phyloP scores from a whole-genome alignment of 139 green algal genomes.

The Eudorina sp. region DNA sequence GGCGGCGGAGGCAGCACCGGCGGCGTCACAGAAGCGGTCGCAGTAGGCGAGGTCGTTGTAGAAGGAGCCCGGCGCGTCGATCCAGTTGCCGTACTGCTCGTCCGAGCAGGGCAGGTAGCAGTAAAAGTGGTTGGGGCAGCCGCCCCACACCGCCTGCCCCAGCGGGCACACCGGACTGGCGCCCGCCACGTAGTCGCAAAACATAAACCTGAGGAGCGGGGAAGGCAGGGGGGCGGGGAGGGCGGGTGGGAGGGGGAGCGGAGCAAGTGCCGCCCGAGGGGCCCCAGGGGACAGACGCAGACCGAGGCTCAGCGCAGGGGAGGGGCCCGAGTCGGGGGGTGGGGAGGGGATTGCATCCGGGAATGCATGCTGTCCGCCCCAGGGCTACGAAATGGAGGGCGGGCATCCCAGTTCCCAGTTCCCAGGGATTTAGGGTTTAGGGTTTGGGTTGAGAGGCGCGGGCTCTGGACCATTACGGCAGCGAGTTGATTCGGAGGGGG shows the following conservation, averaged over 20 bases:
- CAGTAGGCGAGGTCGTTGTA: constrained; percentile 69
- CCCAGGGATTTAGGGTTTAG: no score
- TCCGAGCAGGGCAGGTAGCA: constrained; percentile 42
- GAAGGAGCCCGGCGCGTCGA: constrained; percentile 45
- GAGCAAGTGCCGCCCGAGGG: no score
- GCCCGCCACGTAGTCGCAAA: constrained; percentile 45
- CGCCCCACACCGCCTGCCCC: constrained; percentile 31
- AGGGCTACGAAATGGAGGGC: no score
- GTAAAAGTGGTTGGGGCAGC: constrained; percentile 40
- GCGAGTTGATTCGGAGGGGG: no score
- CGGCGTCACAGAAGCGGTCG: constrained; percentile 59
- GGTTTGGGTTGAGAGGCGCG: no score
- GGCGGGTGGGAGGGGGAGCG: neutral
- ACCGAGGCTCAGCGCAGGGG: no score
- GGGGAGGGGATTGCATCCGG: no score
- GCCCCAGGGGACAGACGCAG: no score
- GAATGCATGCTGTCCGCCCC: no score
- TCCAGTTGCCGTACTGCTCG: neutral
- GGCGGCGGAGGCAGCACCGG: neutral
- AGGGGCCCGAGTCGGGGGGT: no score
- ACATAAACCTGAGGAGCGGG: constrained; percentile 27
- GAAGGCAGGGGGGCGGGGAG: neutral
- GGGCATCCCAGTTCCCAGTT: no score
- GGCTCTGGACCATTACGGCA: no score
- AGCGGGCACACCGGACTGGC: constrained; percentile 23